Evolutionary conservation across 768 basidiomycete species (phyloP), one percentile per base, ranked within the genome.

Genomic region (Rossbeevera mucosa): DNA sequence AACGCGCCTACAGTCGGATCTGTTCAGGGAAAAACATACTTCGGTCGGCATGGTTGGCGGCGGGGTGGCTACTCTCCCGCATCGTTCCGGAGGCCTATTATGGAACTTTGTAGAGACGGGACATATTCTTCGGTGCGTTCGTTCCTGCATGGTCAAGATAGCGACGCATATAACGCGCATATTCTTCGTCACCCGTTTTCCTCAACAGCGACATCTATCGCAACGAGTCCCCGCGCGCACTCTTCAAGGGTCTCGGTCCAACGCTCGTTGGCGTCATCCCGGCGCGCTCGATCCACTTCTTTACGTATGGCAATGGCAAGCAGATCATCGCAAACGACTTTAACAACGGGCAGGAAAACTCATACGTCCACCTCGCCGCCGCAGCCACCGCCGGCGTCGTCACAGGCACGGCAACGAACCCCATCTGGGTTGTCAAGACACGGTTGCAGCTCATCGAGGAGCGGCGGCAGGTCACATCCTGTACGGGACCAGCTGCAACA

Each of bases 401-500:
- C 28, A 99, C 96, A 0, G 82, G 94, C 5, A 86, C 91, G 0
- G 91, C 83, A 11, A 98, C 96, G 20, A 99, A 99, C 68, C 96
- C 96, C 0, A 95, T 99, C 22, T 99, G 96, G 96, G 96, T 99
- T 44, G 92, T 99, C 55, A 99, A 98, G 71, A 99, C 96, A 41
- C 85, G 95, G 7, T 63, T 99, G 49, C 96, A 99, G 65, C 81
- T 99, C 14, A 73, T 71, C 3, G 69, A 75, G 18, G 64, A 65
- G 30, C 66, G 57, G 2, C 64, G 54, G 22, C 57, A 58, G 2
- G 47, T 52, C 14, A 44, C 53, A 13, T 31, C 60, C 9, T 7
- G 44, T 13, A 8, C 52, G 7, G 46, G 33, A 9, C 26, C n/a
- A 36, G 33, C 5, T n/a, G 9, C 33, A 36, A 36, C 33, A 36